Evolutionary conservation across 306 rosid species (phyloP).

Genomic region (Hippophae rhamnoides): DNA sequence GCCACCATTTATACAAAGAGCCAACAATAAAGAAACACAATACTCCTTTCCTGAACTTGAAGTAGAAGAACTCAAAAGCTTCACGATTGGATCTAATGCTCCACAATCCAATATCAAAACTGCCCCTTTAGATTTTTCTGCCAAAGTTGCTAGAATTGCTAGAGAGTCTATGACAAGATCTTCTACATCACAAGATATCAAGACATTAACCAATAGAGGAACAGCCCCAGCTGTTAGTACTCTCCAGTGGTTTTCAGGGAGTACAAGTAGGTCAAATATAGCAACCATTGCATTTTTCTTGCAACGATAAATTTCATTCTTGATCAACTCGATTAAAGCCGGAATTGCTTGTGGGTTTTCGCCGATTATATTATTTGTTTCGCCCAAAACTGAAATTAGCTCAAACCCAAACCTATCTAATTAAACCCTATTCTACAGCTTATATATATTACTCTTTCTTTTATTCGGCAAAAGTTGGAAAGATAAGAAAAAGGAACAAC

Average conservation of each 20-base stretch:
- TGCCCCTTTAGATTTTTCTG: conserved; percentile 53
- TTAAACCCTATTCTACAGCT: too few relatives aligned
- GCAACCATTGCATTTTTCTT: conserved; percentile 71
- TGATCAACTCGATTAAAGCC: conserved; percentile 41
- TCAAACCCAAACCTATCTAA: too few relatives aligned
- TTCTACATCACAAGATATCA: conserved; percentile 34
- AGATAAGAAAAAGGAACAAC: too few relatives aligned
- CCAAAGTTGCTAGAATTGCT: conserved; percentile 53
- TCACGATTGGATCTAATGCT: conserved; percentile 31
- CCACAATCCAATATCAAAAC: conserved; percentile 25
- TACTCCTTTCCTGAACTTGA: conserved; percentile 58
- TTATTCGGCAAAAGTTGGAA: too few relatives aligned
- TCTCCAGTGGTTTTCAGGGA: conserved; percentile 41
- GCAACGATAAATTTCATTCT: conserved; percentile 34
- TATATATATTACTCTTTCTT: too few relatives aligned
- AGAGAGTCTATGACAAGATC: conserved; percentile 48
- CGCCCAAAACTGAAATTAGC: too few relatives aligned
- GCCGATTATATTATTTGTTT: too few relatives aligned
- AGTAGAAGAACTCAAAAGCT: conserved; percentile 36
- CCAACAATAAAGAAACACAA: conserved; percentile 55
- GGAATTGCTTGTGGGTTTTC: conserved; percentile 43
- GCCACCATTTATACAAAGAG: conserved; percentile 53
- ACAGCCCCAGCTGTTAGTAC: conserved; percentile 40
- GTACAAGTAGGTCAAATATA: conserved; percentile 43
- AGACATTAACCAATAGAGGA: conserved; percentile 35